Evolutionary conservation across 352 stramenopile species (phyloP).

Genomic region (Globisporangium perplexum): DNA sequence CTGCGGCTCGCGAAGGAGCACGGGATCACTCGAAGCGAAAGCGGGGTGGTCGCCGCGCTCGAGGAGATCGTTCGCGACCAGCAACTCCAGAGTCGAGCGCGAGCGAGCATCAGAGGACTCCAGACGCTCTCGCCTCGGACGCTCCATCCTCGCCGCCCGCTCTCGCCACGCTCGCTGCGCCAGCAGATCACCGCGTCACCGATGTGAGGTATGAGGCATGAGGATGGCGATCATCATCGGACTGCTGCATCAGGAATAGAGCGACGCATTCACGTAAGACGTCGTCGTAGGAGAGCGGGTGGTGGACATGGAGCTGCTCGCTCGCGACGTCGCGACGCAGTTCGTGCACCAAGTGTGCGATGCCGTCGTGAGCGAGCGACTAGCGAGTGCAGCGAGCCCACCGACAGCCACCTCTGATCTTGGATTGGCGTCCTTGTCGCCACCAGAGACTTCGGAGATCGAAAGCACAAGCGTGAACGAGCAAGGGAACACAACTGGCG

Average conservation of each 20-base stretch:
- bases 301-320: background rate
- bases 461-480: background rate
- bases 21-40: conserved; percentile 11
- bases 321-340: conserved; percentile 2
- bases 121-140: background rate
- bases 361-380: background rate
- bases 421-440: background rate
- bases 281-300: no score
- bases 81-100: background rate
- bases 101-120: background rate
- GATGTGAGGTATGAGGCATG: no score
- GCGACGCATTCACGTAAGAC: no score
- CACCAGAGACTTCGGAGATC: background rate
- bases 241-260: no score
- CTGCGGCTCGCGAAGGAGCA: conserved; percentile 16
- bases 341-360: conserved; percentile 1
- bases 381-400: background rate
- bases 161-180: background rate
- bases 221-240: no score
- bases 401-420: background rate
- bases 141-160: background rate
- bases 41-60: conserved; percentile 20
- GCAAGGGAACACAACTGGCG: background rate
- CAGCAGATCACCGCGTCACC: no score
- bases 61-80: conserved; percentile 19